phyloP scores from a whole-genome alignment of 2,329 filamentous ascomycete genomes.

The Boeremia lycopersici region DNA sequence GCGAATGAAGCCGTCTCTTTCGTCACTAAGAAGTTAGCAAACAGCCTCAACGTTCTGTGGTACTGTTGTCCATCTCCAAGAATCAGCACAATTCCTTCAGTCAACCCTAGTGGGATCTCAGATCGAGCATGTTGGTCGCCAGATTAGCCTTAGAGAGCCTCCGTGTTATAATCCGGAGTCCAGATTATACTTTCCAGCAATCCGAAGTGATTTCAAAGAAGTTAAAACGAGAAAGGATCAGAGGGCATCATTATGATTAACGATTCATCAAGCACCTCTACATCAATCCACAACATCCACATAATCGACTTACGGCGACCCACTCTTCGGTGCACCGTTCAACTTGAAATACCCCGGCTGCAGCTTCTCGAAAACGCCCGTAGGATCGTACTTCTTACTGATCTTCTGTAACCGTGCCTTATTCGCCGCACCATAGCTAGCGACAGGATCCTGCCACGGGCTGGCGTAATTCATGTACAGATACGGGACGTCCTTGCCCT shows the following conservation, averaged over 20 bases:
- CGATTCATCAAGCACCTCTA: neutral
- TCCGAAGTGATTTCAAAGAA: too few relatives aligned
- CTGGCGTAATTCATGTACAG: constrained; percentile 58
- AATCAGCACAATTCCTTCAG: too few relatives aligned
- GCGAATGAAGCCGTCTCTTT: too few relatives aligned
- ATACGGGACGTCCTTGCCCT: constrained; percentile 19
- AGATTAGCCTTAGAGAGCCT: too few relatives aligned
- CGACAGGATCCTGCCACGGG: constrained; percentile 50
- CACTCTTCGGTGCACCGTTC: constrained; percentile 19
- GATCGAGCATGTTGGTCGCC: too few relatives aligned
- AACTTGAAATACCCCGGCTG: constrained; percentile 34
- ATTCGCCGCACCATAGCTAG: constrained; percentile 51
- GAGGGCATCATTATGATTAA: neutral
- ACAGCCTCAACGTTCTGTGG: too few relatives aligned
- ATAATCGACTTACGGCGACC: neutral
- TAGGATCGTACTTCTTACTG: constrained; percentile 28
- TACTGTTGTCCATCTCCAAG: too few relatives aligned
- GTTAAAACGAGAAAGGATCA: neutral
- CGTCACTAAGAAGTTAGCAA: too few relatives aligned
- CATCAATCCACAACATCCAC: neutral
- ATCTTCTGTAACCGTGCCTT: constrained; percentile 26
- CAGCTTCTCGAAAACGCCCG: constrained; percentile 25
- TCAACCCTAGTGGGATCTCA: too few relatives aligned
- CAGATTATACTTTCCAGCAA: too few relatives aligned
- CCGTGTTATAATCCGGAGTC: too few relatives aligned